These are phyloP conservation scores for Tranzscheliella williamsii DNA, from an alignment of 1,284 basidiomycete species.

Conservation along the genomic window DNA sequence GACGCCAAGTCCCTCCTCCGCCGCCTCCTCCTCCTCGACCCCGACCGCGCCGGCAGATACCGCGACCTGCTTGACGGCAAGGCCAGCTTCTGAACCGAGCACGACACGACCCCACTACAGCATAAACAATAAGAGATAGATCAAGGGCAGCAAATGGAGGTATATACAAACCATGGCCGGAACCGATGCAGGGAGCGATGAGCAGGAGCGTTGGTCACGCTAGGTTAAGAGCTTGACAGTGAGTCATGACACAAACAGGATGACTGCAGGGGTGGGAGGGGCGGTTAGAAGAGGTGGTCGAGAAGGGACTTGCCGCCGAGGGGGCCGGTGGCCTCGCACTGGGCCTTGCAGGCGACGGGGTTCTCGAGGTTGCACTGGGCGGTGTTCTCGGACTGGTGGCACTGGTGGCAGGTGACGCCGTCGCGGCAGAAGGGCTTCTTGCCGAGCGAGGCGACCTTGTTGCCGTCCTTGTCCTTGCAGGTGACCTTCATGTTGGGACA, in stretches of 20 bases:
- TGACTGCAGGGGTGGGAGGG: no score
- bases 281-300: constrained; percentile 12
- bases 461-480: constrained; percentile 33
- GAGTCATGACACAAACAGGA: no score
- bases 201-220: no score
- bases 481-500: constrained; percentile 42
- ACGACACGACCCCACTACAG: background rate
- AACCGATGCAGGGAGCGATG: no score
- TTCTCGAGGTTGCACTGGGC: constrained; percentile 41
- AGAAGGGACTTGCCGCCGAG: constrained; percentile 38
- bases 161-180: no score
- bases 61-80: constrained; percentile 32
- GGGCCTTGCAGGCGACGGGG: constrained; percentile 25
- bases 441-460: constrained; percentile 30
- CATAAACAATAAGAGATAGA: background rate
- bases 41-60: constrained; percentile 46
- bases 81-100: constrained; percentile 12
- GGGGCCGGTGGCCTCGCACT: constrained; percentile 42
- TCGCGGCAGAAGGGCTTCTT: constrained; percentile 42
- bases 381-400: constrained; percentile 37
- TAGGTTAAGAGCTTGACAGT: no score
- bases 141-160: no score
- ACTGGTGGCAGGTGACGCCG: constrained; percentile 29
- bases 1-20: constrained; percentile 8
- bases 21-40: constrained; percentile 38